A percentile compares a stretch with the other conserved stretches of the same genome.
phyloP scores from a whole-genome alignment of 805 yeast species.

The Debaryomyces hansenii region DNA sequence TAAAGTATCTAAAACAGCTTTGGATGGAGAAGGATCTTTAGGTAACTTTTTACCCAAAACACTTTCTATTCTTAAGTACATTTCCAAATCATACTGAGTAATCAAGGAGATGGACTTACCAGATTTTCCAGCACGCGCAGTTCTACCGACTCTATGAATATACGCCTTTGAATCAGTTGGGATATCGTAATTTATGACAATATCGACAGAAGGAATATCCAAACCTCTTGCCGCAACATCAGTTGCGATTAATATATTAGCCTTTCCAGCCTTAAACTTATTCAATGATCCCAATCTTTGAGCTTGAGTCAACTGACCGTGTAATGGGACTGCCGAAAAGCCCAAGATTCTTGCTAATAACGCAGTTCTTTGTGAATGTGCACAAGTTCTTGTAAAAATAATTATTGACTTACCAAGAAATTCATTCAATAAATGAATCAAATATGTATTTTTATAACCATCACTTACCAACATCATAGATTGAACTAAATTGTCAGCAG shows the following conservation, averaged over 20 bases:
- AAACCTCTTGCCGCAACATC: constrained; percentile 90
- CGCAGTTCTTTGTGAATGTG: constrained; percentile 90
- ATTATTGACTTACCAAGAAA: constrained; percentile 81
- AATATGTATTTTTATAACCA: constrained; percentile 85
- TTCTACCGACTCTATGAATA: constrained; percentile 90
- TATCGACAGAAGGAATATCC: constrained; percentile 78
- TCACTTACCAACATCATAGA: constrained; percentile 88
- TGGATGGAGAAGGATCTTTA: constrained; percentile 74
- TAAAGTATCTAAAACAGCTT: constrained; percentile 70
- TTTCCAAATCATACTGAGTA: constrained; percentile 92
- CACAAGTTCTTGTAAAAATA: constrained; percentile 91
- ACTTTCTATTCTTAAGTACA: constrained; percentile 83
- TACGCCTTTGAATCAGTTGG: constrained; percentile 85
- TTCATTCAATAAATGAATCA: constrained; percentile 82
- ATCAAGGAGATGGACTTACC: constrained; percentile 86
- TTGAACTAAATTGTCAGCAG: constrained; percentile 92
- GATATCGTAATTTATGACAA: constrained; percentile 75
- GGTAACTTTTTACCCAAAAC: constrained; percentile 82
- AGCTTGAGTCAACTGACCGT: constrained; percentile 86
- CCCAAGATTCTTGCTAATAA: constrained; percentile 77
- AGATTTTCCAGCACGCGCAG: constrained; percentile 90
- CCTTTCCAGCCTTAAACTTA: constrained; percentile 71
- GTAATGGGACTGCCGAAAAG: constrained; percentile 87
- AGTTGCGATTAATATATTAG: constrained; percentile 73
- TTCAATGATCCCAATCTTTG: constrained; percentile 82